phyloP scores from a whole-genome alignment of 164 flowering plant species.

The Chloranthus sessilifolius region DNA sequence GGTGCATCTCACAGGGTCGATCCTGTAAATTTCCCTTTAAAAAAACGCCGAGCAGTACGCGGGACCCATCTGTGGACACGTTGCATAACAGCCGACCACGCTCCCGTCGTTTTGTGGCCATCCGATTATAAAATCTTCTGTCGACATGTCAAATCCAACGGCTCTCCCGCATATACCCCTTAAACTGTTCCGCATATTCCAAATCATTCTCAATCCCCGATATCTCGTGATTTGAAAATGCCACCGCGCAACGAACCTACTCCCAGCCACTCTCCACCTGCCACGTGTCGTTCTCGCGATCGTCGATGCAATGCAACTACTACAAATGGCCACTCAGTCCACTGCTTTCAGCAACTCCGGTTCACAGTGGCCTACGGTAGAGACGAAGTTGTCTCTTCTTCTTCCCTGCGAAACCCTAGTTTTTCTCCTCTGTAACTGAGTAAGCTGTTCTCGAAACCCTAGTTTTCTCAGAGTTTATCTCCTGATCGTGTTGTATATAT shows the following conservation, averaged over 20 bases:
- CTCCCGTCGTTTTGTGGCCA: neutral
- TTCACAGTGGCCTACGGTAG: neutral
- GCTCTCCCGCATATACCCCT: neutral
- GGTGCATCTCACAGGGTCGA: too few relatives aligned
- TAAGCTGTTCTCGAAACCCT: too few relatives aligned
- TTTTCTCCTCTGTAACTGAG: neutral
- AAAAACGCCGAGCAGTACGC: too few relatives aligned
- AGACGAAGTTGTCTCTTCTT: neutral
- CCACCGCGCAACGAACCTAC: neutral
- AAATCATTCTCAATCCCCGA: neutral
- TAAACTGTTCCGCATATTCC: neutral
- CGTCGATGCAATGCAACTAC: too few relatives aligned
- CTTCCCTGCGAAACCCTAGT: neutral
- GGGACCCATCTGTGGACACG: too few relatives aligned
- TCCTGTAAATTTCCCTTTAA: too few relatives aligned
- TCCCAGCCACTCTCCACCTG: neutral
- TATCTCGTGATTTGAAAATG: neutral
- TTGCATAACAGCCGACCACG: too few relatives aligned
- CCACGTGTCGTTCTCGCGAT: neutral
- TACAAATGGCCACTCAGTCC: neutral
- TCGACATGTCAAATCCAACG: neutral
- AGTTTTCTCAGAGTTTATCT: too few relatives aligned
- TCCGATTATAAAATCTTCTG: neutral
- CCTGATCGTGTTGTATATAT: neutral
- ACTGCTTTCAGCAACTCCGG: neutral